A percentile compares a stretch with the other conserved stretches of the same genome.
Conservation (phyloP, 331 rosid genomes). For the Erythrophleum ivorense region DNA sequence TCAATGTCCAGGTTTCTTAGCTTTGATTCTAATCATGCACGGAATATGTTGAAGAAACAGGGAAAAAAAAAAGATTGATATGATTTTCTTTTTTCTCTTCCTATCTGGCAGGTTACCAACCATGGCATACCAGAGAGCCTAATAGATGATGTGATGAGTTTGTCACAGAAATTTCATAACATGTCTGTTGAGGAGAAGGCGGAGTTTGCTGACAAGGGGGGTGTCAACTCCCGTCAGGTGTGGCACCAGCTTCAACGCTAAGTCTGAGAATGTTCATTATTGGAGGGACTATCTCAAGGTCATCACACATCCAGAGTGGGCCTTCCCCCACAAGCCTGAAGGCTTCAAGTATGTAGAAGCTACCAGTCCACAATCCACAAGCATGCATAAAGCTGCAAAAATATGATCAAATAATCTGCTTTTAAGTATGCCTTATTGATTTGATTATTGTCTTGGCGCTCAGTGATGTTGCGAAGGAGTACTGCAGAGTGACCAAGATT, state of each 20-base stretch:
- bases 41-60: no score
- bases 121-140: constrained; percentile 8
- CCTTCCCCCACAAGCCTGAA: constrained; percentile 65
- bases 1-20: not conserved
- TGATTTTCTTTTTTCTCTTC: not conserved
- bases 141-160: not conserved
- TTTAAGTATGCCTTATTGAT: not conserved
- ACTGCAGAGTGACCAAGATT: constrained; percentile 40
- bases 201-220: constrained; percentile 54
- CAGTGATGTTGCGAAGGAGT: constrained; percentile 41
- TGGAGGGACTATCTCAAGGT: constrained; percentile 89
- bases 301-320: constrained; percentile 62
- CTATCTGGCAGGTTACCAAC: constrained; percentile 8
- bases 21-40: no score
- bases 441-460: not conserved
- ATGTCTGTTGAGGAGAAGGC: constrained; percentile 61
- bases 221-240: constrained; percentile 64
- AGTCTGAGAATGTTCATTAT: constrained; percentile 53
- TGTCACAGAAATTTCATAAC: constrained; percentile 6
- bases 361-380: not conserved
- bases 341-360: constrained; percentile 57
- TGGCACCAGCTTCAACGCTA: constrained; percentile 74
- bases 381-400: not conserved
- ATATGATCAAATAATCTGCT: not conserved
- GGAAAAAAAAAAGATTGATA: not conserved